Evolutionary conservation across 495 filamentous ascomycete species (phyloP), one percentile per base, ranked within the genome.

Genomic region (Talaromyces liani): DNA sequence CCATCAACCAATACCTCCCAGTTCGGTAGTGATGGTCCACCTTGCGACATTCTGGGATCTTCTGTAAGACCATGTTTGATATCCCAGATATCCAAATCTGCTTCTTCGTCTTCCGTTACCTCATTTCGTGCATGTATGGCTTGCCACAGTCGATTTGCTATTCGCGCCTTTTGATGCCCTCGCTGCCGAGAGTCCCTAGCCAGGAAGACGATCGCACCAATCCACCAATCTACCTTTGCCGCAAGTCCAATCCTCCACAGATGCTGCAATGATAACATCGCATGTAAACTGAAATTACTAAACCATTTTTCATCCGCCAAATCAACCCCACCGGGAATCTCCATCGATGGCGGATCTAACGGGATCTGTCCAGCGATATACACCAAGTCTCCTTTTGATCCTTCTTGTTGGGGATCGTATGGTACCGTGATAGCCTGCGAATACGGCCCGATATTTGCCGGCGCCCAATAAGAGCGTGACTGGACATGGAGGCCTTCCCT

Each of bases 361-460:
- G 94, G 91, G 59, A 99, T 96, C 72, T 98, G 93, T 0, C 94
- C 94, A 1, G 95, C 93, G 12, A 97, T 80, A 57, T 83, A 83
- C 10, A 88, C 77, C 55, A 86, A 5, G 9, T 33, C 64, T 68
- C 75, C 62, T 75, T 72, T 59, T 56, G 69, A 67, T 63, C 49
- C 41, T 58, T 41, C 57, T 45, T 59, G 49, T 33, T 64, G 63
- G 33, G 62, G 60, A 25, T 36, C 1, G 10, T 25, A 64, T 33
- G 85, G 85, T 20, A 86, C 72, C 18, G 85, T 79, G 55, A 94
- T 86, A 1, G 94, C 91, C 76, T 99, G 94, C 12, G 91, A 95
- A 72, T 99, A 99, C 0, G 95, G 94, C 0, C 94, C 94, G 60
- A 99, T 99, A 67, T 98, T 98, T 7, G 95, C 93, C 0, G 94